These are phyloP conservation scores for Cylindrotheca closterium DNA, from an alignment of 108 stramenopile species.

Conservation along the genomic window DNA sequence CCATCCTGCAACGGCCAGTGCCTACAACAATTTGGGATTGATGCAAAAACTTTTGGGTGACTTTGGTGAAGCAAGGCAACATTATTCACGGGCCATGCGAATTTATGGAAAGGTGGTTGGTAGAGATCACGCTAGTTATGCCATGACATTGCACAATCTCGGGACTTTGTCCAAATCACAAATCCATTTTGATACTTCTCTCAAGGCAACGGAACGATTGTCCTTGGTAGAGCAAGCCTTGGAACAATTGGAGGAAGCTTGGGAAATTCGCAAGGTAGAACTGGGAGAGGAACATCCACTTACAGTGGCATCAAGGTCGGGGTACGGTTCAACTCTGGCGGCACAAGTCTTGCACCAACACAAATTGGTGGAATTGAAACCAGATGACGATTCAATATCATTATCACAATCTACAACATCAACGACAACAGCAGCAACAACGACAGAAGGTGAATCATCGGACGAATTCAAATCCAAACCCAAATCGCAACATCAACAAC, in stretches of 20 bases:
- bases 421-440: not conserved
- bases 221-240: slow-evolving; percentile 70
- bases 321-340: slow-evolving; percentile 67
- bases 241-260: slow-evolving; percentile 79
- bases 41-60: slow-evolving; percentile 75
- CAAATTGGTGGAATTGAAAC: slow-evolving; percentile 39
- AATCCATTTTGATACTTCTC: slow-evolving; percentile 58
- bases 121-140: slow-evolving; percentile 80
- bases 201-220: slow-evolving; percentile 70
- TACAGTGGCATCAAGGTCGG: slow-evolving; percentile 64
- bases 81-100: slow-evolving; percentile 55
- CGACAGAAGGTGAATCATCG: not conserved
- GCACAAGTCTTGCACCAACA: slow-evolving; percentile 65
- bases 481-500: not conserved
- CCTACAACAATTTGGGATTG: slow-evolving; percentile 79
- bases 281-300: slow-evolving; percentile 71
- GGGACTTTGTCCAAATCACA: slow-evolving; percentile 72
- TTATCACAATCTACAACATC: too few relatives aligned
- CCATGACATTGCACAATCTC: slow-evolving; percentile 77
- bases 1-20: slow-evolving; percentile 84
- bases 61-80: slow-evolving; percentile 57
- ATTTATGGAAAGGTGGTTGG: slow-evolving; percentile 74
- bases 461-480: not conserved
- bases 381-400: not conserved
- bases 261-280: slow-evolving; percentile 67